Evolutionary conservation across 371 early-diverging fungal species (phyloP).

Genomic region (Mortierella sp.): DNA sequence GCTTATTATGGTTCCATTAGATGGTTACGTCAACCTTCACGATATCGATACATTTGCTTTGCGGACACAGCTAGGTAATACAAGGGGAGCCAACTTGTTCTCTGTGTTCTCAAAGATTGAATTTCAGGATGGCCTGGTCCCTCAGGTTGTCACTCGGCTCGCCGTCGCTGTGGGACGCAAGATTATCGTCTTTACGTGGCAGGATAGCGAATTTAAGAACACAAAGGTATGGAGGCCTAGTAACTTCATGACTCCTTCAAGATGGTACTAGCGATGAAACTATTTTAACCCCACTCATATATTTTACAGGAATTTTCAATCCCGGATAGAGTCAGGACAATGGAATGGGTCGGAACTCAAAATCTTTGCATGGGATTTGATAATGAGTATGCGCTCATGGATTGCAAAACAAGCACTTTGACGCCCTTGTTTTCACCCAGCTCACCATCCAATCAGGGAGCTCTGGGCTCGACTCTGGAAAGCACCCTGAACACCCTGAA

Average conservation of each 20-base stretch:
- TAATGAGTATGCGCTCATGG: constrained; percentile 76
- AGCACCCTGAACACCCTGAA: constrained; percentile 46
- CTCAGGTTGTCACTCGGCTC: constrained; percentile 79
- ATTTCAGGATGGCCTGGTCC: constrained; percentile 72
- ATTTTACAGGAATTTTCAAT: constrained; percentile 66
- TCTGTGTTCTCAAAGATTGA: constrained; percentile 83
- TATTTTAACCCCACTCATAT: not conserved
- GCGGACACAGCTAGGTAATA: constrained; percentile 75
- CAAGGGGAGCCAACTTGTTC: constrained; percentile 81
- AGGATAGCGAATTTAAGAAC: constrained; percentile 79
- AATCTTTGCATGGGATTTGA: constrained; percentile 78
- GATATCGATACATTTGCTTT: constrained; percentile 79
- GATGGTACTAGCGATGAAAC: too few relatives aligned
- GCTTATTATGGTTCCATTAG: constrained; percentile 44
- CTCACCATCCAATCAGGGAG: constrained; percentile 42
- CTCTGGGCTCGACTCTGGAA: constrained; percentile 50
- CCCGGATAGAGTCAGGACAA: constrained; percentile 74
- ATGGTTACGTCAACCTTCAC: constrained; percentile 80
- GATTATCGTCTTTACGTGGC: constrained; percentile 82
- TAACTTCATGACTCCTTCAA: not conserved
- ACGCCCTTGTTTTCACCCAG: constrained; percentile 63
- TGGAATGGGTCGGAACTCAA: constrained; percentile 78
- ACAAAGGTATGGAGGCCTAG: constrained; percentile 60
- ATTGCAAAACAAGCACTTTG: constrained; percentile 68
- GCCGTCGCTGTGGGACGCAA: constrained; percentile 81